Percentiles rank a stretch among this genome's conserved stretches.
Conservation (phyloP, 495 filamentous ascomycete genomes). For the Penicillium manginii region DNA sequence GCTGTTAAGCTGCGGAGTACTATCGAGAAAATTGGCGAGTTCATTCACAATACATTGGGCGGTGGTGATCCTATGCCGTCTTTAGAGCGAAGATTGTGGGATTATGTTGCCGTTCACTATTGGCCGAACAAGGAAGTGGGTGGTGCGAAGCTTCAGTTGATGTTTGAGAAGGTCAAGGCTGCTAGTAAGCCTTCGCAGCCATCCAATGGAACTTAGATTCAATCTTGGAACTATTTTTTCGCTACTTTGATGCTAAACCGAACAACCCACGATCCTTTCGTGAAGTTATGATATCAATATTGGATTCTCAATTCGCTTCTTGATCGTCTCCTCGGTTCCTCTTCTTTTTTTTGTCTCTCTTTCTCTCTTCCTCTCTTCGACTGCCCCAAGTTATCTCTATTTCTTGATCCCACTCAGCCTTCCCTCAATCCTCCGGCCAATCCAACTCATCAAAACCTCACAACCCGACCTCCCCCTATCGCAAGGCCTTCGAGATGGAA, state of each 20-base stretch:
- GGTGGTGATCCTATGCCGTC: constrained; percentile 40
- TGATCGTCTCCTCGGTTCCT: constrained; percentile 9
- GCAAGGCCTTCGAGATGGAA: constrained; percentile 2
- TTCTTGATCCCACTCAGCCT: background rate
- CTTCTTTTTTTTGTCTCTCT: background rate
- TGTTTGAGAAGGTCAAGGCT: constrained; percentile 52
- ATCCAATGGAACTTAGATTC: constrained; percentile 33
- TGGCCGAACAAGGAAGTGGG: constrained; percentile 56
- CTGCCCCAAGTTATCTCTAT: background rate
- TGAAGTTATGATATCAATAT: constrained; percentile 21
- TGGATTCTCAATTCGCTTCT: constrained; percentile 11
- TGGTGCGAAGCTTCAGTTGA: constrained; percentile 48
- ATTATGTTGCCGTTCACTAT: constrained; percentile 50
- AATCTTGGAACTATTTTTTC: background rate
- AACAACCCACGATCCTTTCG: constrained; percentile 10
- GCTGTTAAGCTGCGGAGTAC: constrained; percentile 51
- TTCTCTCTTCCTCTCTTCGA: background rate
- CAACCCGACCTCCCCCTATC: background rate
- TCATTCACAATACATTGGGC: constrained; percentile 43
- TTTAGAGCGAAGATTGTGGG: constrained; percentile 52
- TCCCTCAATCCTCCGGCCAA: background rate
- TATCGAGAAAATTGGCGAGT: constrained; percentile 54
- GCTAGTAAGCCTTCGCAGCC: constrained; percentile 33
- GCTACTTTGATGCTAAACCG: background rate
- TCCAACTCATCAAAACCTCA: background rate